A percentile compares a stretch with the other conserved stretches of the same genome.
phyloP scores from a whole-genome alignment of 768 basidiomycete genomes.

The Candolleomyces eurysporus region DNA sequence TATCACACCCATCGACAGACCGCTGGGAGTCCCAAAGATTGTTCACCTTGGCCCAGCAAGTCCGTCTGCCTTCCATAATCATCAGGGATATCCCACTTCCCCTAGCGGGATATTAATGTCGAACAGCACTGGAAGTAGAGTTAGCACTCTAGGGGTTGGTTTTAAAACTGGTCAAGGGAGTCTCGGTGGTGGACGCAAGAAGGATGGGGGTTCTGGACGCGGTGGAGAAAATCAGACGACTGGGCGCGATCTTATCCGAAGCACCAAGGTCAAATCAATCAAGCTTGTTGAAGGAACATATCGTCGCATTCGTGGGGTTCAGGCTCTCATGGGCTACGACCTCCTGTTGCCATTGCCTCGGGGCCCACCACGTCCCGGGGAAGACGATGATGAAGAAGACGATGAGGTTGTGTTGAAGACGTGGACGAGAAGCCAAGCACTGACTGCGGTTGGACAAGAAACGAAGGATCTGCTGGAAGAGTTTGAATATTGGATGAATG shows the following conservation, averaged over 20 bases:
- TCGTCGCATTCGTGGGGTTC: conserved; percentile 58
- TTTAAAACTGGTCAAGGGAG: conserved; percentile 7
- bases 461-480: conserved; percentile 58
- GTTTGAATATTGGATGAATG: conserved; percentile 39
- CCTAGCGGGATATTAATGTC: background rate
- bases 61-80: conserved; percentile 31
- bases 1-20: conserved; percentile 21
- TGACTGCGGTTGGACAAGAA: conserved; percentile 53
- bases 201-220: conserved; percentile 3
- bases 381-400: conserved; percentile 26
- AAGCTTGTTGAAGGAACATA: conserved; percentile 58
- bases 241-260: conserved; percentile 26
- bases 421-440: conserved; percentile 55
- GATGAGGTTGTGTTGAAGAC: conserved; percentile 37
- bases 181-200: conserved; percentile 14
- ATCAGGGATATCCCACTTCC: conserved; percentile 24
- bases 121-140: background rate
- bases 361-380: conserved; percentile 11
- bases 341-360: conserved; percentile 47
- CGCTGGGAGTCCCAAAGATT: conserved; percentile 43
- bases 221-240: conserved; percentile 1
- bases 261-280: conserved; percentile 47
- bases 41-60: conserved; percentile 60
- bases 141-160: conserved; percentile 2
- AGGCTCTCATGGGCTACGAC: conserved; percentile 63